phyloP scores from a whole-genome alignment of 208 protist genomes.

The Vickermania ingenoplastis region DNA sequence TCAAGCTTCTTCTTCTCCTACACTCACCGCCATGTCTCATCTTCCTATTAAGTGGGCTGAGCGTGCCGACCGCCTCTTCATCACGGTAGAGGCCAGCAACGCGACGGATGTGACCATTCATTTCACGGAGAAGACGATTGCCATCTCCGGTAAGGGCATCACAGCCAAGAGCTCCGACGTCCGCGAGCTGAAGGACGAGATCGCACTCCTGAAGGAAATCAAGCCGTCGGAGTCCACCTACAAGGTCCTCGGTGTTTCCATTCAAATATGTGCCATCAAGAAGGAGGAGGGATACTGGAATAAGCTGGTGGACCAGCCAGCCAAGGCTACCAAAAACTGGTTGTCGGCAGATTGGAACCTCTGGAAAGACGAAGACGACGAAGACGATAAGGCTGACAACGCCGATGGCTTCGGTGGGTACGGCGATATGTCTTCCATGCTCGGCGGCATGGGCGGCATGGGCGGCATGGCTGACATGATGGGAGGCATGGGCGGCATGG shows the following conservation, averaged over 20 bases:
- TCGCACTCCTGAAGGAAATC: constrained; percentile 76
- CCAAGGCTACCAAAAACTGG: constrained; percentile 69
- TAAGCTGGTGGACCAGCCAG: constrained; percentile 59
- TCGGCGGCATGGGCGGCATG: constrained; percentile 45
- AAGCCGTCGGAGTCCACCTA: constrained; percentile 66
- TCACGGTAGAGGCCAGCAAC: constrained; percentile 71
- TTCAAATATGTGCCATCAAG: constrained; percentile 86
- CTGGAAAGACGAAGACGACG: constrained; percentile 89
- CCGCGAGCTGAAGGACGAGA: constrained; percentile 49
- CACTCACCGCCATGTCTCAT: constrained; percentile 42
- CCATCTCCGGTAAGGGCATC: constrained; percentile 62
- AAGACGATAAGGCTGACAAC: constrained; percentile 31
- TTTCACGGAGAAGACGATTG: constrained; percentile 73
- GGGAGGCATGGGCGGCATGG: constrained; percentile 38
- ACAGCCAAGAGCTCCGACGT: constrained; percentile 48
- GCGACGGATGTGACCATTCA: constrained; percentile 63
- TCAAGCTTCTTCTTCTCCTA: no score
- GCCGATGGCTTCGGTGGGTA: constrained; percentile 72
- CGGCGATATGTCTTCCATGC: constrained; percentile 67
- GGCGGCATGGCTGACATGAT: constrained; percentile 33
- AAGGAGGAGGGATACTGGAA: constrained; percentile 85
- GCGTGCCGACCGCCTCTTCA: constrained; percentile 79
- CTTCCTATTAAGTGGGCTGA: constrained; percentile 87
- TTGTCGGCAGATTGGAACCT: constrained; percentile 87
- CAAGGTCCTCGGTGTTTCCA: constrained; percentile 76